Percentiles rank a stretch among this genome's conserved stretches.
Evolutionary conservation across 441 rosid genomes (phyloP).

Genomic region (Isatis lusitanica): DNA sequence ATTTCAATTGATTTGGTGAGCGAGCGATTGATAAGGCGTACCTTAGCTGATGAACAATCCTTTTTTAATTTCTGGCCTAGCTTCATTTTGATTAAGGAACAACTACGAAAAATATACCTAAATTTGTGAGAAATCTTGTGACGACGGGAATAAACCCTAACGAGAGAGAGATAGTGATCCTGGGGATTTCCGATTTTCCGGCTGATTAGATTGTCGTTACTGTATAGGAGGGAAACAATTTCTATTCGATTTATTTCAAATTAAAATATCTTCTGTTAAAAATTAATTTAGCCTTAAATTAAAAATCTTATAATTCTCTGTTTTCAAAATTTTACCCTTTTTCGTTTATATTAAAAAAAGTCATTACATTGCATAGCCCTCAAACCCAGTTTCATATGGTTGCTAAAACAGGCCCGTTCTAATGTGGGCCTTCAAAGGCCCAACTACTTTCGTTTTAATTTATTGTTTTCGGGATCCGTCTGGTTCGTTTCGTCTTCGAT

Average conservation of each 20-base stretch:
- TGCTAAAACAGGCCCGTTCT: not conserved
- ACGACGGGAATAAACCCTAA: constrained; percentile 30
- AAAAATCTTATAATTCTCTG: not conserved
- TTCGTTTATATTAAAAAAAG: not conserved
- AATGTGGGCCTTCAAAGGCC: constrained; percentile 6
- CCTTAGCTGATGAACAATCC: constrained; percentile 58
- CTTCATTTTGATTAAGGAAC: constrained; percentile 43
- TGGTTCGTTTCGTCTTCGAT: constrained; percentile 7
- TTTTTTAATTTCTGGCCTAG: constrained; percentile 50
- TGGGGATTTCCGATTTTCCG: constrained; percentile 14
- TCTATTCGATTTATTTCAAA: not conserved
- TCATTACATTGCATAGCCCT: not conserved
- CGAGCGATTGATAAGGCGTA: constrained; percentile 10
- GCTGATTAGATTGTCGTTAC: constrained; percentile 16
- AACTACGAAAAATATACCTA: not conserved
- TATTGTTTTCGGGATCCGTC: not conserved
- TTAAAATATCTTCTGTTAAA: constrained; percentile 9
- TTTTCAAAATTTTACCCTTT: not conserved
- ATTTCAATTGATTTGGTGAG: constrained; percentile 1
- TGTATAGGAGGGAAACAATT: constrained; percentile 33
- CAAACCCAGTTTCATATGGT: not conserved
- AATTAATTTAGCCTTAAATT: not conserved
- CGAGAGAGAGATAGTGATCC: constrained; percentile 2
- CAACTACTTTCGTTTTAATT: not conserved
- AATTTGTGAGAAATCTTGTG: not conserved